Evolutionary conservation across 257 asterid genomes (phyloP), one percentile per base, ranked within the genome.

Genomic region (Cinchona pubescens): DNA sequence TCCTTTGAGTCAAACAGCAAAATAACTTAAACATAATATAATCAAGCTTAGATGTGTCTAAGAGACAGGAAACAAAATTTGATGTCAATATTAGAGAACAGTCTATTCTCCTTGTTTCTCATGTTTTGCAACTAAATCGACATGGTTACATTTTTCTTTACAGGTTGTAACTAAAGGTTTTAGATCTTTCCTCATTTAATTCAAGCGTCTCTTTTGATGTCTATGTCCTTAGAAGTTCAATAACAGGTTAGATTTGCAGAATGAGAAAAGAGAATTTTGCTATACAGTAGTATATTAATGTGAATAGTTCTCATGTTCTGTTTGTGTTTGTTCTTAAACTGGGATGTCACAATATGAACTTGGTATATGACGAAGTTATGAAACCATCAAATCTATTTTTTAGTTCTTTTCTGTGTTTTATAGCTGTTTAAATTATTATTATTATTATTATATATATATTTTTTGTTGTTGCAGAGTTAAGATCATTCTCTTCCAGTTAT

Each of bases 401-500:
- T 6, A 16, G 56, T 25, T 13, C 37, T 67, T 16, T 8, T 38
- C 46, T 42, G 12, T 23, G 29, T 14, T 56, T 32, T 27, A 21
- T 30, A 43, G 43, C 4, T 62, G 15, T 35, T 66, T 51, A 70
- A 81, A 35, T 74, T 27, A n/a, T n/a, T n/a, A n/a, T n/a, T n/a
- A n/a, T n/a, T n/a, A n/a, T n/a, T n/a, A n/a, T n/a, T n/a, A n/a
- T n/a, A n/a, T n/a, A n/a, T n/a, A n/a, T 51, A 13, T 49, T 42
- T 19, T n/a, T 43, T 38, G 1, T 32, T 40, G 69, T 42, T 84
- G 87, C 86, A 90, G 95, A 71, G 45, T n/a, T n/a, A 27, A 25
- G 59, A 35, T 62, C 73, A 63, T 71, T 78, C 58, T 58, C 66
- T 75, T 78, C 83, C 79, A 79, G 80, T 79, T 80, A 94, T 94